Base-by-base conservation (phyloP, 371 early-diverging fungal genomes). In the Phascolomyces articulosus region DNA sequence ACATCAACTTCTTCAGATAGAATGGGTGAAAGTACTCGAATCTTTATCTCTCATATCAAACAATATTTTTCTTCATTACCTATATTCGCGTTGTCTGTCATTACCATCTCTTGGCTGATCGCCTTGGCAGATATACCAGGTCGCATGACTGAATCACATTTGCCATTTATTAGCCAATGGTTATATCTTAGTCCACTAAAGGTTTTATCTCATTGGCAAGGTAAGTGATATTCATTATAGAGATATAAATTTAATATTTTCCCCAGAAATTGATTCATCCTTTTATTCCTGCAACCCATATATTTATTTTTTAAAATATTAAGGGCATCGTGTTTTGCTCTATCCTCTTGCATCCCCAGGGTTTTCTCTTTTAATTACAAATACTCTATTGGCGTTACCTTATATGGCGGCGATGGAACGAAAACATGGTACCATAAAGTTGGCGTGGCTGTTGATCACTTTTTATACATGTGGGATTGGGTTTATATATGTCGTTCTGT, bases 301-400 rank as follows among this genome's bases (percentile, higher is more conserved):
- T n/a, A n/a, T n/a, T n/a, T n/a, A n/a, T n/a, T n/a, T n/a, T n/a
- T n/a, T n/a, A n/a, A n/a, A n/a, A n/a, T n/a, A n/a, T n/a, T n/a
- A n/a, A 68, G 68, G 55, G 1, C 67, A 71, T 27, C 63, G 71
- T 54, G 23, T 71, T 2, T 13, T 71, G 31, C 26, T 65, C 8
- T 71, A 71, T 48, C 71, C 71, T 0, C 51, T 71, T 16, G 65
- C 67, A 18, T 55, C 65, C 0, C 63, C 65, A 15, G 62, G 58
- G 0, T 31, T 71, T 23, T 56, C 68, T 6, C 49, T 62, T 2
- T 49, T 49, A 16, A 31, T 71, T n/a, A 67, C 68, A 9, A 64
- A 71, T 29, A 48, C 60, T 21, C 40, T 71, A 29, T 54, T 71
- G 9, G 48, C 67, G 13, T 38, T 71, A 2, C 71, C 71, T 1